Conservation (phyloP, 176 grass and related monocot species). For the Poa annua region DNA sequence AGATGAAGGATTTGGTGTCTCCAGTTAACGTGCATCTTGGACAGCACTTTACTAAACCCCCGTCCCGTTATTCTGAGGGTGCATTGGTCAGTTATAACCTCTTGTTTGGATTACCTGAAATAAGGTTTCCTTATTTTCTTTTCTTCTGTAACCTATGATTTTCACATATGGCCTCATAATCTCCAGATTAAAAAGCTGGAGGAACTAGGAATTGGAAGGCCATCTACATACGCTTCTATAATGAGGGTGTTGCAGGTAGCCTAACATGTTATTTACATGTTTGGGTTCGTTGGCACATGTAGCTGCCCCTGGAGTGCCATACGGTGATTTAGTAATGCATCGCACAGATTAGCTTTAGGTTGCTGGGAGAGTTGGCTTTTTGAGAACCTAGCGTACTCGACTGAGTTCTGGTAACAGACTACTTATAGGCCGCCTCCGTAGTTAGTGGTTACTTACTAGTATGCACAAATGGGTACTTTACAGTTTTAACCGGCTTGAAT, state of each 20-base stretch:
- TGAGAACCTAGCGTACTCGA: background rate
- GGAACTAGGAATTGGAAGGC: conserved; percentile 98
- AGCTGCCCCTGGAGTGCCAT: background rate
- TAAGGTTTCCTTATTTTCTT: conserved; percentile 33
- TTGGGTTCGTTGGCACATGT: conserved; percentile 19
- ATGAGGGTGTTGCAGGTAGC: conserved; percentile 90
- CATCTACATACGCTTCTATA: conserved; percentile 87
- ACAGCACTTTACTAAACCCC: conserved; percentile 85
- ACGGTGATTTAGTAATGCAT: background rate
- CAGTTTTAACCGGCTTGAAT: background rate
- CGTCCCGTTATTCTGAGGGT: conserved; percentile 75
- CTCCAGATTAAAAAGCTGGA: conserved; percentile 93
- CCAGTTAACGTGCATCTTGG: conserved; percentile 59
- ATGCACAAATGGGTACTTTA: conserved; percentile 7
- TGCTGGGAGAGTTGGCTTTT: background rate
- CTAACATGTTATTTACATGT: conserved; percentile 15
- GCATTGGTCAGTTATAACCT: conserved; percentile 71
- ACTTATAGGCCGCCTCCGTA: background rate
- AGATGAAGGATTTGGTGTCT: conserved; percentile 68
- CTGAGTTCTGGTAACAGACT: background rate
- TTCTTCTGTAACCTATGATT: conserved; percentile 18
- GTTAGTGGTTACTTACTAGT: conserved; percentile 10
- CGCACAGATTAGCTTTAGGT: background rate
- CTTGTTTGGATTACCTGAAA: conserved; percentile 18
- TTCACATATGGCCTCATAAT: conserved; percentile 19